Evolutionary conservation across 2,329 filamentous ascomycete species (phyloP).

Genomic region (Xylariales sp.): DNA sequence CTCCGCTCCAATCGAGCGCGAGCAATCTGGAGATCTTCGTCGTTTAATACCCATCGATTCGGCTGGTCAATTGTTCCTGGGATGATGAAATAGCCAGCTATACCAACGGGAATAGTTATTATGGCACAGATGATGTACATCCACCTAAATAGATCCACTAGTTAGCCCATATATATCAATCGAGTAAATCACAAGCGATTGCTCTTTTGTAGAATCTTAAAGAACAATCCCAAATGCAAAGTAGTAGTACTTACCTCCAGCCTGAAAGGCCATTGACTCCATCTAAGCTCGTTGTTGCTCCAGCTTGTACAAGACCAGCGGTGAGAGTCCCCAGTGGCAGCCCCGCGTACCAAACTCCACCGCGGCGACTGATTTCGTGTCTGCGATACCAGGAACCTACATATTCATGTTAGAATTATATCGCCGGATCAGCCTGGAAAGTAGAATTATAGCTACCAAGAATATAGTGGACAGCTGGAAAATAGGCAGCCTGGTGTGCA

Average conservation of each 20-base stretch:
- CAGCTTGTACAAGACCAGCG: constrained; percentile 44
- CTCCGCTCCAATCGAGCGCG: constrained; percentile 37
- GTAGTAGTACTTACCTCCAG: too few species aligned
- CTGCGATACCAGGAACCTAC: constrained; percentile 44
- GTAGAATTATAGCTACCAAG: constrained; percentile 15
- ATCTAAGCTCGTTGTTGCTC: constrained; percentile 32
- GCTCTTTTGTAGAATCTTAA: too few species aligned
- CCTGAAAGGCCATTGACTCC: constrained; percentile 40
- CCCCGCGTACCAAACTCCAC: constrained; percentile 48
- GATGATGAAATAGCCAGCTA: constrained; percentile 45
- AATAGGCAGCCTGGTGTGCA: constrained; percentile 32
- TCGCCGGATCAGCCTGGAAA: background rate
- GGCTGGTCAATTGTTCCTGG: constrained; percentile 34
- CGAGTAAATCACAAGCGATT: too few species aligned
- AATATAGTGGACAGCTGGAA: constrained; percentile 34
- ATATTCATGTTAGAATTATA: constrained; percentile 4
- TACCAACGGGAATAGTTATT: constrained; percentile 50
- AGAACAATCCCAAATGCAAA: too few species aligned
- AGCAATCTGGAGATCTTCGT: constrained; percentile 40
- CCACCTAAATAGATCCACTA: too few species aligned
- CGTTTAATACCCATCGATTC: constrained; percentile 13
- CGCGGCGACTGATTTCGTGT: constrained; percentile 41
- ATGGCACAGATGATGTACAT: constrained; percentile 50
- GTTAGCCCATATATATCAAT: too few species aligned
- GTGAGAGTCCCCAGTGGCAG: constrained; percentile 47